Evolutionary conservation across 768 basidiomycete species (phyloP), one percentile per base, ranked within the genome.

Genomic region (Auricularia sp.): DNA sequence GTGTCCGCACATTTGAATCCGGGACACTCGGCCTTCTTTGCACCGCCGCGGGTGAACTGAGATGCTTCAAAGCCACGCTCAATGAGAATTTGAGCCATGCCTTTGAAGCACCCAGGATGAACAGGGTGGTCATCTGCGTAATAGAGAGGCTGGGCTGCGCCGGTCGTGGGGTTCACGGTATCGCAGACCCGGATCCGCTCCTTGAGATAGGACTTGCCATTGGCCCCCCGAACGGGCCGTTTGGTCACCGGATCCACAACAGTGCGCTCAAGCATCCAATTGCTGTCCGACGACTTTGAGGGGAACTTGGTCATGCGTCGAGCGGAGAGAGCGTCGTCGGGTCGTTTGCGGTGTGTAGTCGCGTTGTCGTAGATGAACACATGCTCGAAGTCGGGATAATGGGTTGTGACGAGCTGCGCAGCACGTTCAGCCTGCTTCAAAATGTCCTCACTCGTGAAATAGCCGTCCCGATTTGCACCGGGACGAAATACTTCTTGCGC

Each of bases 51-150:
- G 34, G 14, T 60, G 47, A 21, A 61, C 66, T 3, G 36, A 11
- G 5, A 63, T 29, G 23, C 7, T 3, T 35, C 39, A 18, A 66
- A 35, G 36, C 68, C 64, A 14, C 64, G 64, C 63, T 75, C 74
- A 4, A 66, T 36, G 2, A 75, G 64, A 34, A 75, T 72, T 18
- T 67, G 47, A 12, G 51, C 66, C 74, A 74, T 74, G 23, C 74
- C 74, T 39, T 74, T 74, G 66, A 74, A 74, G 39, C 47, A 63
- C 0, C 74, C 72, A 4, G 75, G 72, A 11, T 67, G 72, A 36
- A 69, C 66, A 6, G 70, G 67, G 62, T 81, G 76, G 66, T 76
- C 53, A 23, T 68, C 62, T 3, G 71, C 66, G 58, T 66, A 74
- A 59, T 72, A 73, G 12, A 74, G 65, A 0, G 53, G 36, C 62